A percentile compares a stretch with the other conserved stretches of the same genome.
These are phyloP conservation scores for Butyriboletus appendiculatus DNA, from an alignment of 1,284 basidiomycete species.

Conservation along the genomic window DNA sequence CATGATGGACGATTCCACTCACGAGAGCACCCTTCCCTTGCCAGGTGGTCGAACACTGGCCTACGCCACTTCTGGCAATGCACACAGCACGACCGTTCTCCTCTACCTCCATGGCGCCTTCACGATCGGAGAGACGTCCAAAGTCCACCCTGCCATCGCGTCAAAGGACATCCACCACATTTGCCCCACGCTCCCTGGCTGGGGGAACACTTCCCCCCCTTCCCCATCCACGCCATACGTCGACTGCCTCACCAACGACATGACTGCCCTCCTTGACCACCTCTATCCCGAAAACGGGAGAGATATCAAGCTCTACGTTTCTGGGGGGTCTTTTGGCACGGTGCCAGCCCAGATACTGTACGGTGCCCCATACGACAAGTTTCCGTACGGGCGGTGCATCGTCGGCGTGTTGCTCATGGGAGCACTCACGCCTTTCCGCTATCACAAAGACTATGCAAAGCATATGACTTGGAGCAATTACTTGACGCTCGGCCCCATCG, in stretches of 20 bases:
- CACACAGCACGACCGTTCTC: conserved; percentile 46
- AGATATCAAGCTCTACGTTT: conserved; percentile 48
- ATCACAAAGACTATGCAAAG: conserved; percentile 46
- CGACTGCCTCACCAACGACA: conserved; percentile 46
- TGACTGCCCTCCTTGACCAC: conserved; percentile 48
- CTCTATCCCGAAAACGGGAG: conserved; percentile 45
- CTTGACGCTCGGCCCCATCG: conserved; percentile 46
- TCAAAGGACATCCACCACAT: conserved; percentile 47
- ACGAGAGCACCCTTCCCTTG: conserved; percentile 44
- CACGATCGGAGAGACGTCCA: conserved; percentile 43
- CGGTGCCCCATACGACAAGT: conserved; percentile 48
- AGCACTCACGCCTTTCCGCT: conserved; percentile 48
- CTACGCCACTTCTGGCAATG: conserved; percentile 50
- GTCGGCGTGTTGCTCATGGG: conserved; percentile 48
- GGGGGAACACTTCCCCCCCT: conserved; percentile 52
- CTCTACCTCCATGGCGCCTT: conserved; percentile 57
- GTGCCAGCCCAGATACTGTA: conserved; percentile 58
- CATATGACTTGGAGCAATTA: conserved; percentile 48
- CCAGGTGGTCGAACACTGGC: conserved; percentile 49
- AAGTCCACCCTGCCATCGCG: conserved; percentile 34
- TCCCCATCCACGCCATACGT: conserved; percentile 39
- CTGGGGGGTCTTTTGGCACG: conserved; percentile 56
- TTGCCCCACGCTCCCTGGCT: conserved; percentile 55
- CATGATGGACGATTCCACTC: background rate
- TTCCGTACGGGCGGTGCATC: conserved; percentile 50